phyloP scores from a whole-genome alignment of 192 early-diverging fungal species.

The Chytriomyces sp. region DNA sequence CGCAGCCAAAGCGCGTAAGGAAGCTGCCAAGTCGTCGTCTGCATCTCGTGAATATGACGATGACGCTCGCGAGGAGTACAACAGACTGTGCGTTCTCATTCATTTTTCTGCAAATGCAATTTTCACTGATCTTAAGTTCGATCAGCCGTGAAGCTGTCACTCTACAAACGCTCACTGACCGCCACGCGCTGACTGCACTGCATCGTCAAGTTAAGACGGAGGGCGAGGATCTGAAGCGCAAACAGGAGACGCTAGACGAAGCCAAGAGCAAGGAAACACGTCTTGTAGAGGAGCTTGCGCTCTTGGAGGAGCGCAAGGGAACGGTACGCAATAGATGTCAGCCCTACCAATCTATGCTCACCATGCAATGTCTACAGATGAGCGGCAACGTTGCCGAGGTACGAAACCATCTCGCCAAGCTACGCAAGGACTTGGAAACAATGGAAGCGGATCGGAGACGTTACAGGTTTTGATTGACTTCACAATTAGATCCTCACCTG shows the following conservation, averaged over 20 bases:
- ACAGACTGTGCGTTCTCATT: constrained; percentile 42
- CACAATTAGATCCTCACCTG: not conserved
- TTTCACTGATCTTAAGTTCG: not conserved
- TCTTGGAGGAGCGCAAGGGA: constrained; percentile 32
- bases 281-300: constrained; percentile 48
- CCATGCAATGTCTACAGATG: constrained; percentile 23
- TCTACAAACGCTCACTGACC: constrained; percentile 65
- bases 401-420: constrained; percentile 51
- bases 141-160: constrained; percentile 74
- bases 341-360: not conserved
- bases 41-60: constrained; percentile 23
- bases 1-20: constrained; percentile 7
- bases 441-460: constrained; percentile 66
- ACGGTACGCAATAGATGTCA: constrained; percentile 15
- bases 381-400: constrained; percentile 29
- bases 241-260: constrained; percentile 24
- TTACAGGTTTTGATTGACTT: constrained; percentile 63
- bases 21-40: not conserved
- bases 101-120: not conserved
- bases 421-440: constrained; percentile 59
- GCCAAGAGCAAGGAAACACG: constrained; percentile 40
- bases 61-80: constrained; percentile 46
- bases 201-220: constrained; percentile 67
- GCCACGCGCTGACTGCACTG: constrained; percentile 68
- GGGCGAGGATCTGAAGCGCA: constrained; percentile 61